Evolutionary conservation across 306 rosid species (phyloP), one percentile per base, ranked within the genome.

Genomic region (Quercus cerris): DNA sequence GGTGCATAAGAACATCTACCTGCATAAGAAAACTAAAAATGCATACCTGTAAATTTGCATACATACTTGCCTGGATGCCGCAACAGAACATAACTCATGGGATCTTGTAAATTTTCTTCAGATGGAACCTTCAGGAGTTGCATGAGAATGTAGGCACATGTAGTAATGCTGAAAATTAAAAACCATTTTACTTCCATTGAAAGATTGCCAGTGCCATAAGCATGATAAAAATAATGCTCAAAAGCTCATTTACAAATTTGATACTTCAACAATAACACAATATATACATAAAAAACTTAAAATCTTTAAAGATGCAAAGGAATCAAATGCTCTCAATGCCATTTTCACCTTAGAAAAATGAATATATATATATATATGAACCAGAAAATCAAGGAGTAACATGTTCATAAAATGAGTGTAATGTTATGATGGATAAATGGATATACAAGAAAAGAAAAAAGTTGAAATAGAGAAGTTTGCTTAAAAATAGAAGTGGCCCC

Each of bases 91-190:
- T 88, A 73, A 77, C 80, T 87, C 78, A 94, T 81, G 7, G 94
- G 94, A 84, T 92, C 92, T 79, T 78, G 88, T 38, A 84, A 85
- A 64, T 88, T 85, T 80, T 92, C 91, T 86, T 88, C 87, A 77
- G 87, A 75, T 51, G 98, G 88, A 61, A 94, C 86, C 92, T 88
- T 90, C 86, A 81, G 77, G 55, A 92, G 75, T 88, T 89, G 97
- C 76, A 87, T n/a, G 70, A 88, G 81, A 78, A 91, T 84, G 77
- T 89, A 92, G 78, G 80, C 89, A 64, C 90, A 86, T 33, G 97
- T 85, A 56, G 88, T 62, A 71, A 91, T 78, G 87, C 98, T 94
- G 88, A 75, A 80, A 56, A 76, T 84, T 13, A 30, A 23, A n/a
- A 72, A 66, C 44, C 14, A 31, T 20, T 15, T 22, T 46, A 28